Evolutionary conservation across 768 basidiomycete species (phyloP).

Genomic region (Lactarius tabidus): DNA sequence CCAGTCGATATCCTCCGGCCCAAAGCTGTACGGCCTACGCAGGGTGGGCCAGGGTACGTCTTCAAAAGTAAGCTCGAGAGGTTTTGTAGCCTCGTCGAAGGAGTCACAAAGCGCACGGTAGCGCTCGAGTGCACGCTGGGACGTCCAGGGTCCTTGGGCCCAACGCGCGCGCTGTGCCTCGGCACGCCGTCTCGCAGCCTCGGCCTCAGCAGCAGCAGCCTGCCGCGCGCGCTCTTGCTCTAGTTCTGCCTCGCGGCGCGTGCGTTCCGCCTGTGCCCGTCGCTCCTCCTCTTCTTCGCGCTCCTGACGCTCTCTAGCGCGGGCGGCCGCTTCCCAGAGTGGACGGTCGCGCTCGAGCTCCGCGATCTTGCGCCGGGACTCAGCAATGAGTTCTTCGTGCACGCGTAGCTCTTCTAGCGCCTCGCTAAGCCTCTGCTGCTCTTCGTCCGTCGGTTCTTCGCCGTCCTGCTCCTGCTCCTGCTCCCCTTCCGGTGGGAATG

Average conservation of each 20-base stretch:
- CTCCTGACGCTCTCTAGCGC: slow-evolving; percentile 27
- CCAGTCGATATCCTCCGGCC: slow-evolving; percentile 68
- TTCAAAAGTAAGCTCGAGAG: slow-evolving; percentile 53
- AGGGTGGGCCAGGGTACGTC: slow-evolving; percentile 77
- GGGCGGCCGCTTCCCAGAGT: slow-evolving; percentile 54
- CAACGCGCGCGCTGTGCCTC: slow-evolving; percentile 49
- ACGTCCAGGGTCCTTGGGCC: slow-evolving; percentile 60
- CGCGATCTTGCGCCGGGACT: slow-evolving; percentile 63
- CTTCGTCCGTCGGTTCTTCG: not conserved
- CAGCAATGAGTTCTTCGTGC: slow-evolving; percentile 46
- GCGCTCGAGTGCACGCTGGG: slow-evolving; percentile 62
- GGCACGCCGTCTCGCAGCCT: slow-evolving; percentile 35
- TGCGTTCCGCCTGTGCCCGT: slow-evolving; percentile 34
- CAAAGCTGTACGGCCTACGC: slow-evolving; percentile 46
- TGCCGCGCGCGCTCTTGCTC: slow-evolving; percentile 30
- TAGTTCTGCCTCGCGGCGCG: slow-evolving; percentile 27
- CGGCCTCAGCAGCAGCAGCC: slow-evolving; percentile 24
- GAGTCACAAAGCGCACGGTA: slow-evolving; percentile 56
- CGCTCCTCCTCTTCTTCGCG: slow-evolving; percentile 34
- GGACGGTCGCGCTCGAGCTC: slow-evolving; percentile 63
- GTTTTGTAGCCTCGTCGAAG: slow-evolving; percentile 54
- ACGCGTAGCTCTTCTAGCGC: slow-evolving; percentile 28
- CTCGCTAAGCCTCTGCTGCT: slow-evolving; percentile 24
- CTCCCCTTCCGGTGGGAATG: not conserved
- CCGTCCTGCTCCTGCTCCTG: not conserved